Conservation (phyloP, 257 asterid genomes). For the Solanum chmielewskii region DNA sequence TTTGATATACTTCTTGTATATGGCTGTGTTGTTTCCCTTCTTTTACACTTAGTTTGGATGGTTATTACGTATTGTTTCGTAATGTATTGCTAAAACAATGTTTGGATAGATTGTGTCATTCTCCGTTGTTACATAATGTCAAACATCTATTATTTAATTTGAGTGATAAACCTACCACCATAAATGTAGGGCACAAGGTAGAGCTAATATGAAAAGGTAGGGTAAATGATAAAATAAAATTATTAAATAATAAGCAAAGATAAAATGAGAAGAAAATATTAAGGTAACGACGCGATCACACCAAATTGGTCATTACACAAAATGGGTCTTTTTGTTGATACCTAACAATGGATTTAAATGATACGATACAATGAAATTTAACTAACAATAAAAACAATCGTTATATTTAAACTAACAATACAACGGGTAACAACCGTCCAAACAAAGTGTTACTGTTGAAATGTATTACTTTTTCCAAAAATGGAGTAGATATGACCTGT, state of each 20-base stretch:
- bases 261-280: not conserved
- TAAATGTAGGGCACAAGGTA: not conserved
- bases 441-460: not conserved
- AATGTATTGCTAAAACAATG: not conserved
- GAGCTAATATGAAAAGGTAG: not conserved
- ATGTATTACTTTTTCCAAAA: not conserved
- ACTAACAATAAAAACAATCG: not conserved
- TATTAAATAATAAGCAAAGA: not conserved
- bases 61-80: not conserved
- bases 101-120: not conserved
- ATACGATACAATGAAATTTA: not conserved
- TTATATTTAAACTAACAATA: not conserved
- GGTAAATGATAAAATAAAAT: too few relatives aligned
- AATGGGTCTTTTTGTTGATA: not conserved
- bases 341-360: not conserved
- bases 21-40: not conserved
- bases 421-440: not conserved
- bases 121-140: not conserved
- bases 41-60: not conserved
- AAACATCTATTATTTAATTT: not conserved
- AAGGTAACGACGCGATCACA: not conserved
- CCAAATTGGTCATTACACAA: not conserved
- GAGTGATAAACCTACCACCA: not conserved
- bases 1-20: not conserved
- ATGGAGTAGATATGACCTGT: not conserved